Evolutionary conservation across 805 yeast genomes (phyloP).

Genomic region (Ogataea pignaliae): DNA sequence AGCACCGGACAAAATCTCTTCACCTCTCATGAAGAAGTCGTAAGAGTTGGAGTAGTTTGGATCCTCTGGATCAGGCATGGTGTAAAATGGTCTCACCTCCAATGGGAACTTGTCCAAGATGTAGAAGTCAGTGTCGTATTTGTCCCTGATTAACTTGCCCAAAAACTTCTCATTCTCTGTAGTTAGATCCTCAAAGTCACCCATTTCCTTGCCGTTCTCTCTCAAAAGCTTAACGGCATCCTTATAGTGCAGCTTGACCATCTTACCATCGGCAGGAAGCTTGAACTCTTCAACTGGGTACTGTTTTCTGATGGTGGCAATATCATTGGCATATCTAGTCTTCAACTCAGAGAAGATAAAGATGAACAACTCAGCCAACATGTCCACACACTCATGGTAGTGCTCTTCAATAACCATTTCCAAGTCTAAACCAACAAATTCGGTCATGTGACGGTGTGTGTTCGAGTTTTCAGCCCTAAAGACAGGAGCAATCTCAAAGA

Average conservation of each 20-base stretch:
- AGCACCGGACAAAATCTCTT: constrained; percentile 98
- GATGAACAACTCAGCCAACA: constrained; percentile 62
- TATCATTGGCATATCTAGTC: constrained; percentile 73
- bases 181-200: constrained; percentile 81
- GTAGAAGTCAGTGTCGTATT: constrained; percentile 96
- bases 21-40: constrained; percentile 99
- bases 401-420: constrained; percentile 99
- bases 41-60: constrained; percentile 94
- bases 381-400: constrained; percentile 80
- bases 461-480: constrained; percentile 99
- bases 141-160: constrained; percentile 87
- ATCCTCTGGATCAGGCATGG: constrained; percentile 96
- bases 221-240: constrained; percentile 88
- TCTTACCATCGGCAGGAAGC: constrained; percentile 88
- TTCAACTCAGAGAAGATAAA: constrained; percentile 85
- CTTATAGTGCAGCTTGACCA: constrained; percentile 83
- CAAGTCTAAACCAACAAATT: constrained; percentile 93
- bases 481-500: constrained; percentile 94
- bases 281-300: constrained; percentile 97
- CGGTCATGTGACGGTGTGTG: constrained; percentile 99
- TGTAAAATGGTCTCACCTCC: constrained; percentile 95
- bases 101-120: constrained; percentile 97
- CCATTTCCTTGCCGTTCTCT: constrained; percentile 82
- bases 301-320: constrained; percentile 86
- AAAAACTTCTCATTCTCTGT: constrained; percentile 94